Base-by-base conservation (phyloP, 2,329 filamentous ascomycete genomes). In the Colletotrichum sojae region DNA sequence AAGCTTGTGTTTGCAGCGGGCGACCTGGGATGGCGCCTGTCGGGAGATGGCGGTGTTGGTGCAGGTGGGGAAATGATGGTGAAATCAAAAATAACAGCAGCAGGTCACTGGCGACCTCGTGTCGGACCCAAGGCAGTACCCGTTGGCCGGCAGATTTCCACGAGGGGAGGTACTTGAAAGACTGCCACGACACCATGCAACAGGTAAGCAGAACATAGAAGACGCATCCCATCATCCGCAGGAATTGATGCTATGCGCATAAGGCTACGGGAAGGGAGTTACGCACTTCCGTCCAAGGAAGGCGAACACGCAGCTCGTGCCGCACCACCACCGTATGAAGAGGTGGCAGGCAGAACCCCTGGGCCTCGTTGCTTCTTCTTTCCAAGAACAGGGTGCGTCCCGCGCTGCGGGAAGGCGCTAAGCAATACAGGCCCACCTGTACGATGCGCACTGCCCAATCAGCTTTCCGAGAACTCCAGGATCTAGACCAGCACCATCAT, bases 311-410 rank as follows among this genome's bases (percentile, higher is more conserved):
- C 53, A 39, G 51, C 65, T 64, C 40, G 52, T 57, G 20, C 52
- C 53, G 46, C 46, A 36, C 31, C 46, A 36, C 31, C 46, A 31
- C 27, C 9, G 27, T 6, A 31, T 10, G 31, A 45, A 58, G 16
- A 18, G 18, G 67, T 62, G 55, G 63, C 67, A 62, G 63, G 62
- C 43, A 58, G 20, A 51, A 45, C 63, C 67, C 67, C 63, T 67
- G 56, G 36, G 51, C 51, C 53, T 55, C 67, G 45, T 49, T 52
- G 20, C 43, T 9, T 31, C 48, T 63, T 48, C 39, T 36, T 68
- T 69, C 58, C 57, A 63, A 70, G 48, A 68, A 68, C 63, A 68
- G 54, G 63, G 57, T 62, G 48, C 57, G 52, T 68, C 49, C 67
- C 63, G 48, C 64, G 39, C 40, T 27, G 40, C 58, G 64, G 57